A percentile compares a stretch with the other conserved stretches of the same genome.
Conservation (phyloP, 1,284 basidiomycete species). For the Rugosomyces carneus region DNA sequence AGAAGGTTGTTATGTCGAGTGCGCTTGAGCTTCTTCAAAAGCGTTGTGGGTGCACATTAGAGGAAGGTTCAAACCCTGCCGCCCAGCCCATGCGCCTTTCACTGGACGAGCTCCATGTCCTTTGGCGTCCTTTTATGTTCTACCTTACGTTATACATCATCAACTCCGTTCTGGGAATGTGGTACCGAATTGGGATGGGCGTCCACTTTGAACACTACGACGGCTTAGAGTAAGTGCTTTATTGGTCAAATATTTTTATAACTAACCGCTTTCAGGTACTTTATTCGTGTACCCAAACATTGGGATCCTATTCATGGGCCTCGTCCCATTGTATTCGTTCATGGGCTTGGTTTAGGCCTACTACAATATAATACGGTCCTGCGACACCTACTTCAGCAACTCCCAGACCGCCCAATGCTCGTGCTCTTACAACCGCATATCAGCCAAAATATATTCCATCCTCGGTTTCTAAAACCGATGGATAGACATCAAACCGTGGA, state of each 20-base stretch:
- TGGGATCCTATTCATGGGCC: slow-evolving; percentile 55
- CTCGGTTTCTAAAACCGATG: slow-evolving; percentile 66
- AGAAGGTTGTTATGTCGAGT: slow-evolving; percentile 48
- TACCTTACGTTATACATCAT: slow-evolving; percentile 57
- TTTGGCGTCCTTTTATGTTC: slow-evolving; percentile 65
- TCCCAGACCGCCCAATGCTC: slow-evolving; percentile 70
- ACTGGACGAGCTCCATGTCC: slow-evolving; percentile 69
- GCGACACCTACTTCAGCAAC: slow-evolving; percentile 40
- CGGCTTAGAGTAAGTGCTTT: slow-evolving; percentile 54
- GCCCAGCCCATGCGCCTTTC: slow-evolving; percentile 67
- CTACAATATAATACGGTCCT: slow-evolving; percentile 58
- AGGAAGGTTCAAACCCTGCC: slow-evolving; percentile 54
- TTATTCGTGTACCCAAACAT: slow-evolving; percentile 60
- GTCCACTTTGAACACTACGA: slow-evolving; percentile 46
- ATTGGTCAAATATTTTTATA: not conserved
- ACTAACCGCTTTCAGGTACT: slow-evolving; percentile 46
- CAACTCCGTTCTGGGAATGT: slow-evolving; percentile 45
- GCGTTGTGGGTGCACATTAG: slow-evolving; percentile 64
- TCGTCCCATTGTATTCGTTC: slow-evolving; percentile 77
- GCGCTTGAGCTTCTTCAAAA: slow-evolving; percentile 63
- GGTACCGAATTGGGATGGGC: slow-evolving; percentile 41
- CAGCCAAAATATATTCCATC: slow-evolving; percentile 79
- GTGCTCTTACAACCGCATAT: slow-evolving; percentile 81
- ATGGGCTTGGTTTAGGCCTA: slow-evolving; percentile 82
- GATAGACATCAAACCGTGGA: slow-evolving; percentile 52